Conservation (phyloP, 352 stramenopile species). For the Phytopythium mirpurense region DNA sequence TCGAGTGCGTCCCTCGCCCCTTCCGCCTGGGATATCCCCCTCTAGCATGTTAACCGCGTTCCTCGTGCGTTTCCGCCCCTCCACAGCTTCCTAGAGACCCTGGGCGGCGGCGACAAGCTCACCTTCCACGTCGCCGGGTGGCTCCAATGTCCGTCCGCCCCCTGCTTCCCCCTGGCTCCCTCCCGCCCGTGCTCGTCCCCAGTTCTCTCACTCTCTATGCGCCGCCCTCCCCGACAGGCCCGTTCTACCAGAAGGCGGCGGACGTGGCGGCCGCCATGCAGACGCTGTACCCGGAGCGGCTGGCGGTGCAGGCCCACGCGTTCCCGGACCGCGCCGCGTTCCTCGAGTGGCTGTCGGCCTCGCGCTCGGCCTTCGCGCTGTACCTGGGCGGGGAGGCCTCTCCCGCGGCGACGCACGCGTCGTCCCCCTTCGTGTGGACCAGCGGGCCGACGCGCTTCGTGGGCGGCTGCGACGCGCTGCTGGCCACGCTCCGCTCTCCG, state of each 20-base stretch:
- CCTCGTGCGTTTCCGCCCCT: not conserved
- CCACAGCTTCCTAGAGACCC: conserved; percentile 34
- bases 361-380: conserved; percentile 24
- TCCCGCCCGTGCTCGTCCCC: not conserved
- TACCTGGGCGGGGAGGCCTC: conserved; percentile 32
- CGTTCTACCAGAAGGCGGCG: conserved; percentile 50
- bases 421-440: conserved; percentile 74
- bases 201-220: not conserved
- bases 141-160: conserved; percentile 37
- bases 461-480: conserved; percentile 61
- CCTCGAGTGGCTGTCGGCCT: conserved; percentile 42
- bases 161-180: not conserved
- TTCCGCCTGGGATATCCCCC: not conserved
- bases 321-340: conserved; percentile 59
- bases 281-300: conserved; percentile 47
- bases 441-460: conserved; percentile 51
- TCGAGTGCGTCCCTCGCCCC: conserved; percentile 39
- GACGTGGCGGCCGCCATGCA: conserved; percentile 65
- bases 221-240: conserved; percentile 12
- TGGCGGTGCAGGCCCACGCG: conserved; percentile 36
- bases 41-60: not conserved
- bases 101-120: conserved; percentile 20
- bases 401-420: conserved; percentile 41
- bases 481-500: conserved; percentile 52
- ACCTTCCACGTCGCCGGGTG: conserved; percentile 73